Evolutionary conservation across 306 rosid species (phyloP).

Genomic region (Crotalaria pallida): DNA sequence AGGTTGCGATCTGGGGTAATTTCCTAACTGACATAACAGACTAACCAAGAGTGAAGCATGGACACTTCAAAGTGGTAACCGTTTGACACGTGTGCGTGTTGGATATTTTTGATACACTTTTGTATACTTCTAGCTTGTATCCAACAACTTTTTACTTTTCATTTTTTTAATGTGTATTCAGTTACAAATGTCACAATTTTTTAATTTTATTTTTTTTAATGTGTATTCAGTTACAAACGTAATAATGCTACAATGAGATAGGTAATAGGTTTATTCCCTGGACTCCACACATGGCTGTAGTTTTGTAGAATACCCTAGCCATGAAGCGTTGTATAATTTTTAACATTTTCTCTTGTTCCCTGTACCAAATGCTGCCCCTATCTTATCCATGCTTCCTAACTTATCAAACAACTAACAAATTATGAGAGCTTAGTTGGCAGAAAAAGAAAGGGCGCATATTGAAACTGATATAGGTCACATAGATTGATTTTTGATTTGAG

Average conservation of each 20-base stretch:
- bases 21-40: background rate
- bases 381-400: background rate
- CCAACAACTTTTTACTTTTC: background rate
- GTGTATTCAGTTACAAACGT: background rate
- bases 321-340: background rate
- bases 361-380: background rate
- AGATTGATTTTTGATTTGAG: conserved; percentile 2
- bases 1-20: background rate
- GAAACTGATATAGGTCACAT: background rate
- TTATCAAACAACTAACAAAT: conserved; percentile 8
- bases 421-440: background rate
- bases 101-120: background rate
- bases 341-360: background rate
- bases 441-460: background rate
- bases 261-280: background rate
- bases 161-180: too few relatives aligned
- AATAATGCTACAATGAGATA: background rate
- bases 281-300: background rate
- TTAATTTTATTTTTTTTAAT: background rate
- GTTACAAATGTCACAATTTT: too few relatives aligned
- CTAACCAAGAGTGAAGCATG: background rate
- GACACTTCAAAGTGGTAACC: background rate
- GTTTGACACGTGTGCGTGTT: background rate
- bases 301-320: background rate
- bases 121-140: background rate